These are phyloP conservation scores for Cyphellophora europaea DNA, from an alignment of 2,329 filamentous ascomycete species.

Conservation along the genomic window DNA sequence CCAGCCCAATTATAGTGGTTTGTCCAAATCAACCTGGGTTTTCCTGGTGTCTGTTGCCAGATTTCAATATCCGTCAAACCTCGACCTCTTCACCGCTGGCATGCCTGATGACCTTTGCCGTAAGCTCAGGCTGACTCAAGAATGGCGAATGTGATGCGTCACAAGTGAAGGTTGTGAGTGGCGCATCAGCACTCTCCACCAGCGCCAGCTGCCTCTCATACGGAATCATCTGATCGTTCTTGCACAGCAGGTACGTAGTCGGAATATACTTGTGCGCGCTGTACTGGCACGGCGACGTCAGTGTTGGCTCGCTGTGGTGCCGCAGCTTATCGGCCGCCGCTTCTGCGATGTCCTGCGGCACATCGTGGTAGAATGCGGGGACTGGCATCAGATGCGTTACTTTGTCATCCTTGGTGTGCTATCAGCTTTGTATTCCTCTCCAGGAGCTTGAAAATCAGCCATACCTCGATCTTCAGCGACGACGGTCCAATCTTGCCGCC, in stretches of 20 bases:
- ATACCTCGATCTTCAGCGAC: background rate
- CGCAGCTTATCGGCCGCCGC: background rate
- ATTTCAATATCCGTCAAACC: no score
- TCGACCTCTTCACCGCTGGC: constrained; percentile 9
- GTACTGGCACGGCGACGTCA: constrained; percentile 9
- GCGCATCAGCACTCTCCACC: constrained; percentile 17
- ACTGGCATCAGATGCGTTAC: background rate
- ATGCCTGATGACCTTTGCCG: constrained; percentile 23
- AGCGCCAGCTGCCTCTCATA: constrained; percentile 20
- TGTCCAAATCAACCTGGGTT: no score
- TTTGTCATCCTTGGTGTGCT: background rate
- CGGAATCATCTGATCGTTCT: constrained; percentile 21
- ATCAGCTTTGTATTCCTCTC: background rate
- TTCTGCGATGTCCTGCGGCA: constrained; percentile 9
- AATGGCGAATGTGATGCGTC: constrained; percentile 33
- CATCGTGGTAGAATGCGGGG: constrained; percentile 27
- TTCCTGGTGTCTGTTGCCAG: no score
- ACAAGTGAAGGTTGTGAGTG: constrained; percentile 23
- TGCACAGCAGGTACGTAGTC: constrained; percentile 24
- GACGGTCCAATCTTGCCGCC: background rate
- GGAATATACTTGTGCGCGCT: constrained; percentile 25
- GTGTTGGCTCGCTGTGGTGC: background rate
- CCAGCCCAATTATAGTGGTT: no score
- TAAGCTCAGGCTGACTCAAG: constrained; percentile 26
- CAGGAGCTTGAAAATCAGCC: no score